Base-by-base conservation (phyloP, 441 rosid genomes). In the Euphorbia celastroides region DNA sequence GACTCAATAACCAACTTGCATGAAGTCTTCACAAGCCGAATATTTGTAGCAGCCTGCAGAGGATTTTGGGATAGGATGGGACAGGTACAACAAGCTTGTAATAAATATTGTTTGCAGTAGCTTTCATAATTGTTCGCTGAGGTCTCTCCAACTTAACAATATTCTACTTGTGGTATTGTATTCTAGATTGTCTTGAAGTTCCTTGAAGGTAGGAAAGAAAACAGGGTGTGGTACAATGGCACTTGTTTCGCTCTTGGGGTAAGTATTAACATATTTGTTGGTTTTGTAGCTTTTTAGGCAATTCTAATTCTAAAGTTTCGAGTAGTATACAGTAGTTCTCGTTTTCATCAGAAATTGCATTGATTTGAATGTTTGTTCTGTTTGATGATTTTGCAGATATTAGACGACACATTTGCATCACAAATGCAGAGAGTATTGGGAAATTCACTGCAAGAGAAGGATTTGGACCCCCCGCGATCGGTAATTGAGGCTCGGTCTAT, bases 51-150 rank as follows among this genome's bases (percentile, higher is more conserved):
- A 61, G 79, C 81, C 26, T 86, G 92, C 75, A 92, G 97, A 38
- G 93, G 91, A 64, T 84, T 90, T 68, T 95, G 98, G 98, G 99
- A 95, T 72, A 81, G 89, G 78, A 88, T 90, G 95, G 99, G 97
- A 64, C 95, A 92, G 88, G 98, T 92, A 60, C 60, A 67, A n/a
- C n/a, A n/a, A n/a, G n/a, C n/a, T n/a, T n/a, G n/a, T n/a, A 1
- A 56, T 6, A 55, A 34, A 51, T 44, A 14, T 28, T 7, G 14
- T 23, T n/a, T 63, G 19, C 27, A 46, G 3, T n/a, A n/a, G 23
- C 16, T 17, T 32, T 27, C 1, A 10, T 11, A 27, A 20, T n/a
- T 36, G 22, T 42, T 57, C 10, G 28, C 7, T 1, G 28, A 11
- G 2, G 34, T 27, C 36, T 58, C 54, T 5, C 44, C 14, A 64